Conservation (phyloP, 257 asterid species). For the Penstemon eatonii region DNA sequence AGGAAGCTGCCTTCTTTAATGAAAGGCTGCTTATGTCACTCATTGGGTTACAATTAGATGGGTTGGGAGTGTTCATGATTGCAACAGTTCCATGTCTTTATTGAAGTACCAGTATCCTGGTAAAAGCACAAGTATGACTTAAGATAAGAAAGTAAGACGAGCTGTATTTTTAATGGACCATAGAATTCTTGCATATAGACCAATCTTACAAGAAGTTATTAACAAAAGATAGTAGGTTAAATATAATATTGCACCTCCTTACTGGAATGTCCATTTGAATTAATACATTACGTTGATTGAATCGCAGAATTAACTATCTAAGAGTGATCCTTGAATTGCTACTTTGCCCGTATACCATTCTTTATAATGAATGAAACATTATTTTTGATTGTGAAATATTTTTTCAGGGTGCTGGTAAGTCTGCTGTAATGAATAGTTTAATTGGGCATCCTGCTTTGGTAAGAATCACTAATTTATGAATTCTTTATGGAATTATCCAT, state of each 20-base stretch:
- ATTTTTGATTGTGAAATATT: conserved; percentile 26
- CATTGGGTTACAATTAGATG: too few species aligned
- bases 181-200: neutral
- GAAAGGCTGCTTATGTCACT: neutral
- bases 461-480: conserved; percentile 29
- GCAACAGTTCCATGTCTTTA: neutral
- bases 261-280: neutral
- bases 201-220: neutral
- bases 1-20: neutral
- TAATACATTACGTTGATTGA: conserved; percentile 6
- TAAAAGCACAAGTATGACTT: conserved; percentile 5
- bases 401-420: conserved; percentile 95
- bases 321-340: conserved; percentile 3
- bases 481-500: neutral
- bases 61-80: neutral
- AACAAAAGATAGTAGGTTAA: conserved; percentile 9
- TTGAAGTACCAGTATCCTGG: conserved; percentile 1
- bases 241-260: conserved; percentile 11
- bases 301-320: neutral
- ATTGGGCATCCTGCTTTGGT: conserved; percentile 97
- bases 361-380: neutral
- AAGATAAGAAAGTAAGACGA: neutral
- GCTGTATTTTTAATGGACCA: neutral
- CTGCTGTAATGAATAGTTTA: conserved; percentile 88
- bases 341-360: neutral